A percentile compares a stretch with the other conserved stretches of the same genome.
These are phyloP conservation scores for Diophrys sp. DNA, from an alignment of 73 alveolate species.

Conservation along the genomic window DNA sequence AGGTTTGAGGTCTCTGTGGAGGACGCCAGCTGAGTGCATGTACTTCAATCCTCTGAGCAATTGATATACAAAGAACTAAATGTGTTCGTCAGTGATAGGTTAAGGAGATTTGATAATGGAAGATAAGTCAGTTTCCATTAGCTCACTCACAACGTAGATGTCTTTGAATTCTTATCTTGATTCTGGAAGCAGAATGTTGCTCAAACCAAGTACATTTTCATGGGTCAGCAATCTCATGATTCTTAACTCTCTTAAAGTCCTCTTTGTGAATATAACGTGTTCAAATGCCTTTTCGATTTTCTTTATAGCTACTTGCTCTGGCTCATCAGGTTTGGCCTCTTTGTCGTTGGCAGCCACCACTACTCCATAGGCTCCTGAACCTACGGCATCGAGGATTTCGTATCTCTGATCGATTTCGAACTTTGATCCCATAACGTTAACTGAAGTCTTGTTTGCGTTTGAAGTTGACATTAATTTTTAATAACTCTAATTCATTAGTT, in stretches of 20 bases:
- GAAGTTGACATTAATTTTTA: no score
- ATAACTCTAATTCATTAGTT: no score
- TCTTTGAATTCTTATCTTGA: constrained; percentile 70
- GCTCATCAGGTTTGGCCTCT: constrained; percentile 56
- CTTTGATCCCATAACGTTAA: constrained; percentile 2
- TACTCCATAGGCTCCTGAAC: constrained; percentile 86
- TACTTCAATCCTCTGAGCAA: constrained; percentile 88
- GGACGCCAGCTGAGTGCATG: constrained; percentile 90
- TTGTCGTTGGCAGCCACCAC: constrained; percentile 78
- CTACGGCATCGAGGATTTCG: constrained; percentile 70
- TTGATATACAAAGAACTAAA: constrained; percentile 93
- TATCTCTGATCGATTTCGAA: constrained; percentile 52
- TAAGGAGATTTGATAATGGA: constrained; percentile 88
- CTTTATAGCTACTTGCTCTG: constrained; percentile 68
- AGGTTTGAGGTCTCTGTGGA: constrained; percentile 89
- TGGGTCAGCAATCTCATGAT: constrained; percentile 70
- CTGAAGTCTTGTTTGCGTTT: no score
- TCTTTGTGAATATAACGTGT: constrained; percentile 71
- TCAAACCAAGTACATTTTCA: constrained; percentile 73
- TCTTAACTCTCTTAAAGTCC: constrained; percentile 81
- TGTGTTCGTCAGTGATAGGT: constrained; percentile 93
- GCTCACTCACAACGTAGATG: constrained; percentile 84
- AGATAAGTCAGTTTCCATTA: constrained; percentile 97
- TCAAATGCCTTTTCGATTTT: constrained; percentile 89
- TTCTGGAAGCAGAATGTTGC: constrained; percentile 63